Evolutionary conservation across 371 early-diverging fungal species (phyloP), one percentile per base, ranked within the genome.

Genomic region (Mortierella sp.): DNA sequence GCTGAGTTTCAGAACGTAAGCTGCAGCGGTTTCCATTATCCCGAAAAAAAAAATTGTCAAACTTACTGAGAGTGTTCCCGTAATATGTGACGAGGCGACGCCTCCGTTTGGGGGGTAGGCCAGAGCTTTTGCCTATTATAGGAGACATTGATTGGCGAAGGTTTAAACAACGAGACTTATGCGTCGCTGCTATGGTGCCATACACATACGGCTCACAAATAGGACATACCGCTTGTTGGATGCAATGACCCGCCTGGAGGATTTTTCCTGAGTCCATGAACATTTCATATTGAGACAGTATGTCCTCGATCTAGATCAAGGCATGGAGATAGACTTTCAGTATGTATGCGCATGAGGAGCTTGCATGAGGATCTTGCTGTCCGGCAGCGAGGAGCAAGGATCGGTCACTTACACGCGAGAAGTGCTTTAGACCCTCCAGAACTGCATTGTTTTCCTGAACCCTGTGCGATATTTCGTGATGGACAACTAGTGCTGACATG

Each of bases 241-340:
- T 82, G 40, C 87, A 86, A 40, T 82, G 80, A 31, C 87, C 87
- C 37, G 87, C 87, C 26, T 82, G 80, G 64, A 82, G 80, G 50
- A 86, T 86, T 44, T 82, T 75, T n/a, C 87, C 87, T 0, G 87
- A 44, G 44, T 80, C 80, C 87, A 86, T 86, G 53, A 51, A 78
- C 6, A 19, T 6, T 61, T 86, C 87, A 64, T 86, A 86, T 14
- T 78, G 80, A 6, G 73, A 72, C 11, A 86, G 71, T 37, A 86
- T 80, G 67, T 82, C 87, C 21, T 82, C 80, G 34, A 86, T 57
- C 80, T 86, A 74, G 1, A 46, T 28, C 57, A 55, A 26, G 26
- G 3, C 28, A 5, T 43, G 14, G 14, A 1, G 31, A 53, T 50
- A 54, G 40, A 43, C 54, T 3, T 53, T 61, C 48, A 54, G 11